A percentile compares a stretch with the other conserved stretches of the same genome.
phyloP scores from a whole-genome alignment of 495 filamentous ascomycete genomes.

The Lophium mytilinum region DNA sequence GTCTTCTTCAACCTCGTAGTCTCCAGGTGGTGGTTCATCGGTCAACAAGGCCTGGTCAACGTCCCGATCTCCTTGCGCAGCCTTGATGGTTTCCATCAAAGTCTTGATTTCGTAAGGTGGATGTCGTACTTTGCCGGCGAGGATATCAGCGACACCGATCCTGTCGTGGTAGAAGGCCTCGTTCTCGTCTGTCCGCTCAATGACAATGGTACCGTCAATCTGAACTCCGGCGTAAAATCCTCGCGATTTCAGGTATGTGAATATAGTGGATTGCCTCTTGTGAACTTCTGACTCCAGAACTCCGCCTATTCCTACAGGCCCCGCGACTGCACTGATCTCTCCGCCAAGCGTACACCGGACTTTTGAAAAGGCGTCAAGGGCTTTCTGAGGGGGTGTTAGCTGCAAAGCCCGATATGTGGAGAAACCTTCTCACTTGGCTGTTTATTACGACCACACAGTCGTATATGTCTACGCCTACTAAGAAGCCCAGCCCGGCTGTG shows the following conservation, averaged over 20 bases:
- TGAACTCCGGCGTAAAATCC: conserved; percentile 77
- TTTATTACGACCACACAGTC: conserved; percentile 90
- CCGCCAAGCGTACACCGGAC: conserved; percentile 69
- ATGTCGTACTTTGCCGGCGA: conserved; percentile 68
- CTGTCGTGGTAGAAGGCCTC: conserved; percentile 73
- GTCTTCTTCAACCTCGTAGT: conserved; percentile 50
- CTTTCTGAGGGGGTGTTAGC: conserved; percentile 44
- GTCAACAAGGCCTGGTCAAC: conserved; percentile 54
- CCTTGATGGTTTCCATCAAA: conserved; percentile 72
- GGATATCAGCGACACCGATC: conserved; percentile 68
- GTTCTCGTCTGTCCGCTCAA: conserved; percentile 83
- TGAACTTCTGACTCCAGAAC: conserved; percentile 66
- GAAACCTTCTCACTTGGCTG: conserved; percentile 23
- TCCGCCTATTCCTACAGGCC: conserved; percentile 69
- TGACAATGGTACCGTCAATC: conserved; percentile 74
- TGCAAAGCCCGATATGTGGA: too few relatives aligned
- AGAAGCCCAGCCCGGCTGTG: conserved; percentile 77
- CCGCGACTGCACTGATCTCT: conserved; percentile 68
- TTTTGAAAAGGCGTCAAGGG: conserved; percentile 71
- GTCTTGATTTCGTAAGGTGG: conserved; percentile 54
- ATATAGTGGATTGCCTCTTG: conserved; percentile 64
- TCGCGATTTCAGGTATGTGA: conserved; percentile 81
- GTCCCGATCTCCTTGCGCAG: conserved; percentile 63
- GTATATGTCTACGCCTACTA: conserved; percentile 86
- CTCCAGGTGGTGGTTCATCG: conserved; percentile 62